Percentiles rank a stretch among this genome's conserved stretches.
These are phyloP conservation scores for Bruguiera gymnorhiza DNA, from an alignment of 345 rosid species.

Conservation along the genomic window DNA sequence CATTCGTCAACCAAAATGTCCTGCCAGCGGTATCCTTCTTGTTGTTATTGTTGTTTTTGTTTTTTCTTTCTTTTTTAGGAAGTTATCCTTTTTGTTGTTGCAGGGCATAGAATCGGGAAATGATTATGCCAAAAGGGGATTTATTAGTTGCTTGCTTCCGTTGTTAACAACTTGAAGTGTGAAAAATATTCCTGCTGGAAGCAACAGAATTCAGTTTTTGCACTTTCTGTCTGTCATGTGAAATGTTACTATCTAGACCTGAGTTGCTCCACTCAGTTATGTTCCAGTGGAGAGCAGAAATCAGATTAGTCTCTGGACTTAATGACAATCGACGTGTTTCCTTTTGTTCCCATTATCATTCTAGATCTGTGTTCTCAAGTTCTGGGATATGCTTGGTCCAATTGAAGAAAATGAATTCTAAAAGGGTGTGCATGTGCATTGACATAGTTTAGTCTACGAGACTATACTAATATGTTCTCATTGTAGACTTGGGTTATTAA, in stretches of 20 bases:
- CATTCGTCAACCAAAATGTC: neutral
- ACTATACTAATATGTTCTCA: neutral
- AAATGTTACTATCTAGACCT: constrained; percentile 3
- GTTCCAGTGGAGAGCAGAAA: neutral
- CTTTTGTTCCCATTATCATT: neutral
- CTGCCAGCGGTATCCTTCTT: neutral
- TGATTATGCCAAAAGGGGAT: neutral
- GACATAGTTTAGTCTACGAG: neutral
- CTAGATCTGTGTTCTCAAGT: neutral
- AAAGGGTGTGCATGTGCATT: neutral
- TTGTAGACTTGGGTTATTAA: neutral
- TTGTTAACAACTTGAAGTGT: neutral
- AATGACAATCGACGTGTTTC: constrained; percentile 1
- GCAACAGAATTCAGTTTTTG: constrained; percentile 14
- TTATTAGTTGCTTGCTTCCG: neutral
- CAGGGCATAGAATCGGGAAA: neutral
- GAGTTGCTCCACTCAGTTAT: neutral
- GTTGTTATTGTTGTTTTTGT: no score
- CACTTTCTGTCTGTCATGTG: neutral
- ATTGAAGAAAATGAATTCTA: neutral
- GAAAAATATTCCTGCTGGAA: neutral
- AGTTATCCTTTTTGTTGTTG: neutral
- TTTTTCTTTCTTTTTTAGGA: no score
- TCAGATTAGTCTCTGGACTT: neutral
- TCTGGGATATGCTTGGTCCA: neutral